Conservation (phyloP, 139 green algal genomes). For the Tetradesmus lagerheimii region DNA sequence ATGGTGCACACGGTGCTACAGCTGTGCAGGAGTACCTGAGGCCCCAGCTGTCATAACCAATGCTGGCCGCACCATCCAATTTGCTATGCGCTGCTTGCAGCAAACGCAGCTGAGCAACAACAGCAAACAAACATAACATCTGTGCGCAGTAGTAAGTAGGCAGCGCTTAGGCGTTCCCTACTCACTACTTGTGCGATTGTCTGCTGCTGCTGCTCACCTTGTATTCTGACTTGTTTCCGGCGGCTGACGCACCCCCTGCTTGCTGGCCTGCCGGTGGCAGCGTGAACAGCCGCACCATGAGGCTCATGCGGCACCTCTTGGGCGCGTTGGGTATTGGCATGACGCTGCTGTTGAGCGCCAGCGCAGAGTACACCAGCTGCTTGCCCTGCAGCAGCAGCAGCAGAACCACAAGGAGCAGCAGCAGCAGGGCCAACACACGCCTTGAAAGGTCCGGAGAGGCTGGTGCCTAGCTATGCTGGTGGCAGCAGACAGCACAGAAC, state of each 20-base stretch:
- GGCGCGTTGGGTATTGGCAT: background rate
- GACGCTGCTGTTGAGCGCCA: background rate
- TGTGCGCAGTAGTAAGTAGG: too few relatives aligned
- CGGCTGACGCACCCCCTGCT: background rate
- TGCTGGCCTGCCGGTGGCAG: conserved; percentile 17
- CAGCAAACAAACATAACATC: too few relatives aligned
- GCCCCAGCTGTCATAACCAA: too few relatives aligned
- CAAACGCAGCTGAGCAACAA: too few relatives aligned
- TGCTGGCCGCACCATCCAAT: too few relatives aligned
- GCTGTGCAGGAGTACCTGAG: too few relatives aligned
- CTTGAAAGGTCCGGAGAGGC: background rate
- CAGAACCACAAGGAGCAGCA: background rate
- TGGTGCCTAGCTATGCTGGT: background rate
- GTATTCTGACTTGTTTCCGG: background rate
- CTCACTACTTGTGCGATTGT: too few relatives aligned
- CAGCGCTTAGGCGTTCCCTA: too few relatives aligned
- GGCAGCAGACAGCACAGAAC: too few relatives aligned
- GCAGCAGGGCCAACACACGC: background rate
- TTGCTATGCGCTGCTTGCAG: too few relatives aligned
- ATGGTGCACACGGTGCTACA: too few relatives aligned
- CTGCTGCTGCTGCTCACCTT: background rate
- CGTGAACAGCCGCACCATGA: conserved; percentile 11
- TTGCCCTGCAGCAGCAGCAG: conserved; percentile 36
- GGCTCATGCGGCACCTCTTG: conserved; percentile 12
- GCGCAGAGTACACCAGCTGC: conserved; percentile 10